phyloP scores from a whole-genome alignment of 2,329 filamentous ascomycete genomes.

The Ascochyta fabae region DNA sequence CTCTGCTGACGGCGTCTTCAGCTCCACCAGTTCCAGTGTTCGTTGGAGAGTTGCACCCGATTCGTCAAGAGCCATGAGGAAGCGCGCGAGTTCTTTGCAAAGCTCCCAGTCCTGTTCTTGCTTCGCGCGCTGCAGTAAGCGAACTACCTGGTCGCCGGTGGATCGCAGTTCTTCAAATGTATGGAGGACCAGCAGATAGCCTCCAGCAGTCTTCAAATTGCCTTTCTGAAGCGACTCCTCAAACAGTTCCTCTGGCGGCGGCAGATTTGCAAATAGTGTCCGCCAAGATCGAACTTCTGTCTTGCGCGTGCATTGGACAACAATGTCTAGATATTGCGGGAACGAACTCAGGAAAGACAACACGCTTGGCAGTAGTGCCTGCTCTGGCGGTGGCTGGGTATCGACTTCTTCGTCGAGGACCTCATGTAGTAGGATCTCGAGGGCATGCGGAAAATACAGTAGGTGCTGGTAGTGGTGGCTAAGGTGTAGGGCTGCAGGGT shows the following conservation, averaged over 20 bases:
- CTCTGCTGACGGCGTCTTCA: conserved; percentile 41
- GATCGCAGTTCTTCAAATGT: conserved; percentile 69
- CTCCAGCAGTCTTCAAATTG: conserved; percentile 90
- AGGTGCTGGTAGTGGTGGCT: conserved; percentile 86
- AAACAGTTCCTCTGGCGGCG: conserved; percentile 88
- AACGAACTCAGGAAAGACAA: conserved; percentile 62
- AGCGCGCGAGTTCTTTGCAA: conserved; percentile 93
- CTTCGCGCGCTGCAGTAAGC: conserved; percentile 81
- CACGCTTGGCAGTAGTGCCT: conserved; percentile 58
- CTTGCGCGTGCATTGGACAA: conserved; percentile 96
- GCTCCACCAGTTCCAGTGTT: conserved; percentile 64
- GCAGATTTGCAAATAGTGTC: conserved; percentile 89
- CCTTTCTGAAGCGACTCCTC: conserved; percentile 87
- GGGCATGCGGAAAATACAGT: conserved; percentile 89
- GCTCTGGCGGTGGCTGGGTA: conserved; percentile 55
- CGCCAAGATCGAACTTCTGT: conserved; percentile 95
- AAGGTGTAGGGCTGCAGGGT: conserved; percentile 79
- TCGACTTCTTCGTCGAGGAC: conserved; percentile 96
- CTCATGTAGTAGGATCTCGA: conserved; percentile 90
- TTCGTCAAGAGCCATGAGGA: conserved; percentile 89
- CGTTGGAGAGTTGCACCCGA: conserved; percentile 79
- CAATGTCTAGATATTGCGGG: conserved; percentile 88
- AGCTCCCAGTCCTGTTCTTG: conserved; percentile 91
- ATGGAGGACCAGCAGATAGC: conserved; percentile 93
- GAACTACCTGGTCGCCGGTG: conserved; percentile 78